Conservation (phyloP, 1,284 basidiomycete genomes). For the Blastosporella zonata region DNA sequence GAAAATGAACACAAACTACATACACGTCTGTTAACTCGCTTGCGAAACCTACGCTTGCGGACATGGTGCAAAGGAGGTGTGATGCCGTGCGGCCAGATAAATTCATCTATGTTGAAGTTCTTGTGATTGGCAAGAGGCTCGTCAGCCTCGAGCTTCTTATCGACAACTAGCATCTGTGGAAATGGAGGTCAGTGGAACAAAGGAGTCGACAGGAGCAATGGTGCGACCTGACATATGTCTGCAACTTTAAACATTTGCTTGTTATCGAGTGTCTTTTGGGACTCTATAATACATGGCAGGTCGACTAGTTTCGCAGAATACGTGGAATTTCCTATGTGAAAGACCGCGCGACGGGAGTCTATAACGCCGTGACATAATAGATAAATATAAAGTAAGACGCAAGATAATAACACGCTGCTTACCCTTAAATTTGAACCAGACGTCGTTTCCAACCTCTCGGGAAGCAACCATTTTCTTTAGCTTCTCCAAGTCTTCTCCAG, state of each 20-base stretch:
- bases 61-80: conserved; percentile 92
- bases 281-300: conserved; percentile 91
- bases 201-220: conserved; percentile 7
- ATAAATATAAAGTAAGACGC: not conserved
- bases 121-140: conserved; percentile 54
- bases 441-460: conserved; percentile 78
- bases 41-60: conserved; percentile 91
- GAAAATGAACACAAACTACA: conserved; percentile 19
- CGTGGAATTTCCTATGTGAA: conserved; percentile 80
- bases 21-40: conserved; percentile 81
- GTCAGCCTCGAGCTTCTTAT: conserved; percentile 73
- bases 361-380: too few relatives aligned
- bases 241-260: conserved; percentile 98
- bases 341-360: conserved; percentile 92
- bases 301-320: conserved; percentile 96
- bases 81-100: conserved; percentile 96
- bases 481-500: conserved; percentile 76
- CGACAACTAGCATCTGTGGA: conserved; percentile 82
- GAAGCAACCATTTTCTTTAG: conserved; percentile 78
- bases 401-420: conserved; percentile 19
- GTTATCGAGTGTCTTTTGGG: conserved; percentile 95
- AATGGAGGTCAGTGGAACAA: conserved; percentile 15
- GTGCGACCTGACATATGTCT: conserved; percentile 89
- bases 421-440: conserved; percentile 99
- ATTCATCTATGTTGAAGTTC: conserved; percentile 90